Evolutionary conservation across 2,329 filamentous ascomycete species (phyloP), one percentile per base, ranked within the genome.

Genomic region (Cryoendolithus antarcticus): DNA sequence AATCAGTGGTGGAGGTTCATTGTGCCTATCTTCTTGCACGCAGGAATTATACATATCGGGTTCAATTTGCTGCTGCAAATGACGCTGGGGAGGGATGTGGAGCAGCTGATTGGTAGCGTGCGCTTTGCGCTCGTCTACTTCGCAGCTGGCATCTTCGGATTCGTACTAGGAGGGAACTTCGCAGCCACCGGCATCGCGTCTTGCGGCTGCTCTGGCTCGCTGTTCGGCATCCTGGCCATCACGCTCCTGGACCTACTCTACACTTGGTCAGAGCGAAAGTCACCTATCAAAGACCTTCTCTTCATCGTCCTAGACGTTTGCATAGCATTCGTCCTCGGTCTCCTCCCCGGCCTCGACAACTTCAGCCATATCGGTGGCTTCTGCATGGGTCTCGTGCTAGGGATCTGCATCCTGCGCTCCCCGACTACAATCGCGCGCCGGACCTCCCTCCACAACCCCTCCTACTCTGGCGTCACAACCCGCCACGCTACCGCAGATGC

Each of bases 1-100:
- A 79, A 96, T 57, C 91, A 98, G 60, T 98, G 91, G 91, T 98
- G 75, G 63, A 82, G 91, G 44, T 96, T 98, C 66, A 95, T 98
- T 55, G 67, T 81, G 2, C 89, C 91, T 30, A 95, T 98, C 45
- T 98, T 98, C 65, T 68, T 98, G 53, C 91, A 98, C 55, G 86
- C 86, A 1, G 91, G 91, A 9, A 64, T 98, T 40, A 80, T 98
- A 46, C 91, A 98, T 57, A 95, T 98, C 42, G 84, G 77, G 10
- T 95, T 96, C 71, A 98, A 98, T 62, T 71, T 98, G 63, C 71
- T 96, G 6, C 72, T 95, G 13, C 91, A 98, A 60, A 63, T 95
- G 54, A 93, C 85, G 0, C 74, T 96, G 40, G 91, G 82, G 24
- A 79, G 82, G 31, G 91, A 98, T 53, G 93, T 98, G 76, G 91